phyloP scores from a whole-genome alignment of 2,329 filamentous ascomycete species.

The Verticillium klebahnii region DNA sequence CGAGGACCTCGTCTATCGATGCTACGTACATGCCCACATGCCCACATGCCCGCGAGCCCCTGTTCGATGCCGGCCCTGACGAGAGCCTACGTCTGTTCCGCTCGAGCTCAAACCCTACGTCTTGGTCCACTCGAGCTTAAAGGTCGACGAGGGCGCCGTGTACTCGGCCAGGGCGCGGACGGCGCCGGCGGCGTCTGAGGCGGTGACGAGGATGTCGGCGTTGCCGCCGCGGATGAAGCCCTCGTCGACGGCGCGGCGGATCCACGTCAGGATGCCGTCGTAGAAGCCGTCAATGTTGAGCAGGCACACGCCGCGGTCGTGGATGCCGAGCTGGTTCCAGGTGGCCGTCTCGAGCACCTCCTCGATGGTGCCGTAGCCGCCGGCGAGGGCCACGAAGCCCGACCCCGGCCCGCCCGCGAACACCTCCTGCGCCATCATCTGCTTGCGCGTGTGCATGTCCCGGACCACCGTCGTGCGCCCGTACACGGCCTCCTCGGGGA shows the following conservation, averaged over 20 bases:
- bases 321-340: slow-evolving; percentile 97
- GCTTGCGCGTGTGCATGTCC: slow-evolving; percentile 96
- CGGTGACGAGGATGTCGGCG: slow-evolving; percentile 73
- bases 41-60: no score
- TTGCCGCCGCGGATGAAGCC: slow-evolving; percentile 74
- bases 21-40: neutral
- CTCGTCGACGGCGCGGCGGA: slow-evolving; percentile 66
- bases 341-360: slow-evolving; percentile 88
- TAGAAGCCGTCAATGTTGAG: slow-evolving; percentile 90
- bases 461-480: slow-evolving; percentile 83
- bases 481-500: slow-evolving; percentile 63
- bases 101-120: neutral
- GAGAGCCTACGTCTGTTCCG: no score
- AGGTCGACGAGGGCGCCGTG: slow-evolving; percentile 67
- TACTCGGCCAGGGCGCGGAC: slow-evolving; percentile 69
- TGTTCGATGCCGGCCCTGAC: no score
- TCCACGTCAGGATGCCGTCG: slow-evolving; percentile 80
- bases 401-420: slow-evolving; percentile 74
- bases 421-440: slow-evolving; percentile 87
- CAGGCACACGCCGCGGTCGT: slow-evolving; percentile 71
- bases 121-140: slow-evolving; percentile 77
- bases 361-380: slow-evolving; percentile 93
- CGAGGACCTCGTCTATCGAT: neutral
- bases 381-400: slow-evolving; percentile 83
- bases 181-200: slow-evolving; percentile 66